phyloP scores from a whole-genome alignment of 306 rosid species.

The Cicer arietinum region DNA sequence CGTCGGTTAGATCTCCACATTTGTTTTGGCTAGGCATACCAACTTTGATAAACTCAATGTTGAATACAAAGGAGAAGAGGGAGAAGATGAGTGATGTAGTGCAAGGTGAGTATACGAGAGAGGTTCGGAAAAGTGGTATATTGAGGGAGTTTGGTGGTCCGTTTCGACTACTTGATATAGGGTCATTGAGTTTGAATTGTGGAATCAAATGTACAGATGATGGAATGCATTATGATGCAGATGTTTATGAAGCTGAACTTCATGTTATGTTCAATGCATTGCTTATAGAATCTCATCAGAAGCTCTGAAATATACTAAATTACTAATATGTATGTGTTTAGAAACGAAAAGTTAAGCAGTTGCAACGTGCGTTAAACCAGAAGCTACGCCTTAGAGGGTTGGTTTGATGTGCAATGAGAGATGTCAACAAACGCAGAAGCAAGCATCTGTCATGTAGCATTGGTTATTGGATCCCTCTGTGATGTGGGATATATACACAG shows the following conservation, averaged over 20 bases:
- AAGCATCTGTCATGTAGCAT: constrained; percentile 12
- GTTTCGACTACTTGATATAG: constrained; percentile 68
- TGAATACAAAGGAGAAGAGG: constrained; percentile 87
- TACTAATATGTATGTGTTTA: neutral
- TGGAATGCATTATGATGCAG: constrained; percentile 85
- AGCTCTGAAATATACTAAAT: constrained; percentile 56
- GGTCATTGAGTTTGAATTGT: constrained; percentile 89
- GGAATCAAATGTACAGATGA: constrained; percentile 90
- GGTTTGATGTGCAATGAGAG: neutral
- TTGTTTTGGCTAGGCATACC: constrained; percentile 94
- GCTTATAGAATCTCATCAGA: constrained; percentile 96
- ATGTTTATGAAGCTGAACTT: constrained; percentile 81
- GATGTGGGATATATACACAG: constrained; percentile 35
- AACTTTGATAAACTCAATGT: constrained; percentile 78
- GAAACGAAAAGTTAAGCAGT: neutral
- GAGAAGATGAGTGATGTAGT: constrained; percentile 74
- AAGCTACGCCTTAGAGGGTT: neutral
- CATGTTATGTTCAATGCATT: constrained; percentile 86
- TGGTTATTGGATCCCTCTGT: constrained; percentile 18
- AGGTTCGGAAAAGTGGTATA: constrained; percentile 60
- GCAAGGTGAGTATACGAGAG: constrained; percentile 65
- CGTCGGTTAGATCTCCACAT: constrained; percentile 63
- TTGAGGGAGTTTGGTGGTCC: constrained; percentile 77
- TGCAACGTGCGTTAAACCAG: neutral
- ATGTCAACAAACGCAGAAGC: neutral